Percentiles rank a stretch among this genome's conserved stretches.
These are phyloP conservation scores for Stephania yunnanensis DNA, from an alignment of 164 flowering plant species.

Conservation along the genomic window DNA sequence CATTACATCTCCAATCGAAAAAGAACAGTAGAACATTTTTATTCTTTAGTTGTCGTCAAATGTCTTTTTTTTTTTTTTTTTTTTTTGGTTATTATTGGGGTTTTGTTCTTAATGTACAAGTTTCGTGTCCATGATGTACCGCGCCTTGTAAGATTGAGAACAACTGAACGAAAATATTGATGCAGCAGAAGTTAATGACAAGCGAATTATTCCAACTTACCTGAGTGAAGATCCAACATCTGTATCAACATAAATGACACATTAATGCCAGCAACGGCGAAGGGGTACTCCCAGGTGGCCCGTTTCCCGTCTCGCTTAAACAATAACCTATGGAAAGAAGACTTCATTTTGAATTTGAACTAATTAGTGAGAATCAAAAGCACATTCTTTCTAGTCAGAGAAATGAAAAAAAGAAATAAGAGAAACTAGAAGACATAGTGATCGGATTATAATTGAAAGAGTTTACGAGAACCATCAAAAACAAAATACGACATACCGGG, in stretches of 20 bases:
- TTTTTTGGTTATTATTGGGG: too few species aligned
- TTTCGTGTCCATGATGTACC: too few species aligned
- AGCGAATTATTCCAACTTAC: conserved; percentile 26
- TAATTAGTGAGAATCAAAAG: conserved; percentile 35
- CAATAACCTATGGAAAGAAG: conserved; percentile 81
- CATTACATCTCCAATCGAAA: neutral
- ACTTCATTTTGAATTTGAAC: conserved; percentile 63
- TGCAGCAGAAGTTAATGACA: neutral
- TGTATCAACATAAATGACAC: conserved; percentile 86
- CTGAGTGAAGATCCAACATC: conserved; percentile 82
- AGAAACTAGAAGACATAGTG: neutral
- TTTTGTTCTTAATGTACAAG: too few species aligned
- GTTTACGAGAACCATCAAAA: neutral
- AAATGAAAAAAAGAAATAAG: neutral
- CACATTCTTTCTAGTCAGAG: neutral
- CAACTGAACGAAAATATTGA: neutral
- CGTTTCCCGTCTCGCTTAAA: conserved; percentile 73
- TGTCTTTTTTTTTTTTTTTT: too few species aligned
- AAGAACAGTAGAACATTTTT: neutral
- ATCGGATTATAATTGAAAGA: conserved; percentile 3
- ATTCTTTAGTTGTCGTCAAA: too few species aligned
- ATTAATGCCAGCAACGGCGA: conserved; percentile 99
- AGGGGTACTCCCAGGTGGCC: conserved; percentile 96
- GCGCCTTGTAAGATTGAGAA: too few species aligned
- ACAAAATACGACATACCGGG: conserved; percentile 48